A percentile compares a stretch with the other conserved stretches of the same genome.
These are phyloP conservation scores for Blastocystis hominis DNA, from an alignment of 352 stramenopile species.

Conservation along the genomic window DNA sequence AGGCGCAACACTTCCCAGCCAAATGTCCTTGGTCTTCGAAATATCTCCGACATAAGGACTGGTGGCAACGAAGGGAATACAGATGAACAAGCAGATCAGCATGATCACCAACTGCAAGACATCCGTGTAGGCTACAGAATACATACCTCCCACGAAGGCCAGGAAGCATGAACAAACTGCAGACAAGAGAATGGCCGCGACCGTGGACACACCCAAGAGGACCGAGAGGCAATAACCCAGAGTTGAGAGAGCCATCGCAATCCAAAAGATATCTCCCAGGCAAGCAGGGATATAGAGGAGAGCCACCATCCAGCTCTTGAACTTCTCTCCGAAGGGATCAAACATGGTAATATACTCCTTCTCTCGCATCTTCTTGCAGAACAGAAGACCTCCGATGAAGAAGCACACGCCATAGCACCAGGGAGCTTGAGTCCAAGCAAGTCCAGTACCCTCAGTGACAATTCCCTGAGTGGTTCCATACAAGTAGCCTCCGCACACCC, in stretches of 20 bases:
- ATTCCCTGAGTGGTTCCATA: conserved; percentile 55
- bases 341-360: conserved; percentile 57
- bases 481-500: conserved; percentile 55
- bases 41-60: conserved; percentile 30
- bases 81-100: conserved; percentile 56
- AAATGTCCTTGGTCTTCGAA: background rate
- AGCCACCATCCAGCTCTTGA: conserved; percentile 52
- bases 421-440: conserved; percentile 57
- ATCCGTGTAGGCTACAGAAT: conserved; percentile 58
- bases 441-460: background rate
- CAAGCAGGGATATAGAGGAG: conserved; percentile 56
- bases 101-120: conserved; percentile 58
- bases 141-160: conserved; percentile 58
- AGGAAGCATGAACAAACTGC: conserved; percentile 42
- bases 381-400: conserved; percentile 50
- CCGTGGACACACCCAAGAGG: conserved; percentile 16
- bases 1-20: conserved; percentile 26
- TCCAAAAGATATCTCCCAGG: conserved; percentile 59
- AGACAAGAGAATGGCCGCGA: conserved; percentile 41
- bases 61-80: conserved; percentile 50
- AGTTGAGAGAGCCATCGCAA: conserved; percentile 53
- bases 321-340: conserved; percentile 54
- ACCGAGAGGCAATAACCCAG: conserved; percentile 47
- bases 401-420: conserved; percentile 57
- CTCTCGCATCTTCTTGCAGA: conserved; percentile 43